Base-by-base conservation (phyloP, 345 rosid genomes). In the Isatis tinctoria region DNA sequence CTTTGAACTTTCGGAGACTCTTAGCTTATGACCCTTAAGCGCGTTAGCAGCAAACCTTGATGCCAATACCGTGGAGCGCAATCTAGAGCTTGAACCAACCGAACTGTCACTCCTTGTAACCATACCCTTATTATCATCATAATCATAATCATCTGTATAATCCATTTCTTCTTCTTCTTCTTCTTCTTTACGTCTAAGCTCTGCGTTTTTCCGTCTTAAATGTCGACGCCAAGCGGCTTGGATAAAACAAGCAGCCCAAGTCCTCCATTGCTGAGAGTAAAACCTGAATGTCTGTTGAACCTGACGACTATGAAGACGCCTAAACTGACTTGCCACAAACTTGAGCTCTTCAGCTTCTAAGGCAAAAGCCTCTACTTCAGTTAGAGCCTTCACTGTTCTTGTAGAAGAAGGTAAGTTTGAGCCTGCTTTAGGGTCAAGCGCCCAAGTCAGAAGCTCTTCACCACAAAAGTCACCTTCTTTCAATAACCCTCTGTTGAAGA, bases 191-290 rank as follows among this genome's bases (percentile, higher is more conserved):
- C 80, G 82, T 6, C 86, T 85, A 40, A 83, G 84, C 68, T 87
- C 96, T 0, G 85, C 82, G 5, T 58, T 78, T 76, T 82, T 86
- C 85, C 94, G 87, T 74, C 85, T 86, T 9, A 75, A 41, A 60
- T 85, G 82, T 43, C 90, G 79, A 6, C 96, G 77, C 96, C 93
- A 92, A 6, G 95, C 82, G 3, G 96, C 85, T 74, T 92, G 95
- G 60, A 90, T 90, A 47, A 92, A 87, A 81, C 86, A 78, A 41
- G 96, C 64, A 51, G 94, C 97, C 97, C 96, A 92, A 11, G 98
- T 92, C 75, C 95, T 85, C 98, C 98, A 92, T 65, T 92, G 96
- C 59, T 92, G 98, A 1, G 98, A 92, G 77, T 92, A 92, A 83
- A 90, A 87, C 6, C 97, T 85, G 78, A 92, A 92, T 0, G 94